Evolutionary conservation across 2,329 filamentous ascomycete species (phyloP).

Genomic region (Fusarium sp.): DNA sequence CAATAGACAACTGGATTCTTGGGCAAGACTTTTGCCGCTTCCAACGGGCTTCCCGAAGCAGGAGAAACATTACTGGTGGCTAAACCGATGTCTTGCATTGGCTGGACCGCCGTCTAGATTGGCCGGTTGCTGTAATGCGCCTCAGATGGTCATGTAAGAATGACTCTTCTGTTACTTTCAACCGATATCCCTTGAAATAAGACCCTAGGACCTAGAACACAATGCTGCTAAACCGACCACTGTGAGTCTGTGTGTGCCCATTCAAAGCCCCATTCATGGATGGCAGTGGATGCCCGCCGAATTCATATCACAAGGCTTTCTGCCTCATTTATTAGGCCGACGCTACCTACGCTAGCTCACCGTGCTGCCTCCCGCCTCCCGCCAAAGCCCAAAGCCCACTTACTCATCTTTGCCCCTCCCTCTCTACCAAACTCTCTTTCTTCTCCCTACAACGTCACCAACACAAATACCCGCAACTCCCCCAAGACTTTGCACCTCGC

Average conservation of each 20-base stretch:
- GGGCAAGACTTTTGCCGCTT: constrained; percentile 21
- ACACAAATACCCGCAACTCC: constrained; percentile 43
- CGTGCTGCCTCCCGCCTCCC: constrained; percentile 27
- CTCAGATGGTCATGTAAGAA: neutral
- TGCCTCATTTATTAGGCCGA: constrained; percentile 28
- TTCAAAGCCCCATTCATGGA: constrained; percentile 31
- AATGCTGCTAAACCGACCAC: neutral
- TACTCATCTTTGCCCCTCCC: constrained; percentile 48
- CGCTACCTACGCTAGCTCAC: neutral
- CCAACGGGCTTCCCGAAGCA: constrained; percentile 14
- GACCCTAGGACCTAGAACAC: too few species aligned
- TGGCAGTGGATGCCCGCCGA: constrained; percentile 33
- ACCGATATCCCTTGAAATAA: too few species aligned
- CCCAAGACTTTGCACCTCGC: constrained; percentile 37
- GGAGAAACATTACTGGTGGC: neutral
- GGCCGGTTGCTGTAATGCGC: constrained; percentile 7
- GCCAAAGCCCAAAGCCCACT: constrained; percentile 27
- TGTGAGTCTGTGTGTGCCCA: constrained; percentile 1
- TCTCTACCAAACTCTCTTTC: constrained; percentile 34
- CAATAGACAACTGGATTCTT: neutral
- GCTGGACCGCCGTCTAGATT: constrained; percentile 3
- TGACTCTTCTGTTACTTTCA: neutral
- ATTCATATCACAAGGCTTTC: constrained; percentile 19
- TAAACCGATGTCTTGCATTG: constrained; percentile 1
- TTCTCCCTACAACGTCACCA: constrained; percentile 46